Percentiles rank a stretch among this genome's conserved stretches.
These are phyloP conservation scores for Sphaerulina populicola DNA, from an alignment of 2,329 filamentous ascomycete genomes.

Conservation along the genomic window DNA sequence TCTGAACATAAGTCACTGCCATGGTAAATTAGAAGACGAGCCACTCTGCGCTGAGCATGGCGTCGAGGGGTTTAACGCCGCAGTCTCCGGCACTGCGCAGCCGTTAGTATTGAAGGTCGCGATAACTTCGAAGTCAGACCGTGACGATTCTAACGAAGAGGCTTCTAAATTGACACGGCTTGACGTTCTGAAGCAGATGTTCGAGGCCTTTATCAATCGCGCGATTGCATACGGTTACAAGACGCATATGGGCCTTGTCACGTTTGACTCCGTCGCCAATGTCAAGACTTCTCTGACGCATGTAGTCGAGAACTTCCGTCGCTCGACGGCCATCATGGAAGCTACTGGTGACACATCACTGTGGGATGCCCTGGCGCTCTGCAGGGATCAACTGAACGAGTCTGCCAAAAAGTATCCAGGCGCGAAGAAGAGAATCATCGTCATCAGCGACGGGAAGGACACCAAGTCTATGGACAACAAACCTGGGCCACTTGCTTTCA, in stretches of 20 bases:
- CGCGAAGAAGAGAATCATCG: conserved; percentile 34
- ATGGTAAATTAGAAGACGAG: conserved; percentile 21
- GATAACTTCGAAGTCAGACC: not conserved
- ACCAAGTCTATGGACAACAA: conserved; percentile 27
- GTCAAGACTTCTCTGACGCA: conserved; percentile 29
- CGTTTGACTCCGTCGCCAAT: conserved; percentile 26
- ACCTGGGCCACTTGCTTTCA: conserved; percentile 22
- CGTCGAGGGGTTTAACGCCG: not conserved
- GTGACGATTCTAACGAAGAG: not conserved
- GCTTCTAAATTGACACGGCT: conserved; percentile 20
- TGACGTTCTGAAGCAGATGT: conserved; percentile 35
- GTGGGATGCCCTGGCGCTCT: conserved; percentile 34
- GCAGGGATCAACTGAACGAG: conserved; percentile 29
- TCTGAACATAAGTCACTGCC: conserved; percentile 17
- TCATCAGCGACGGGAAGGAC: conserved; percentile 34
- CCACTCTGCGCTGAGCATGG: conserved; percentile 6
- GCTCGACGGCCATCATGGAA: conserved; percentile 28
- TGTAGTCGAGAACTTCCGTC: conserved; percentile 34
- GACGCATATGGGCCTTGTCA: conserved; percentile 33
- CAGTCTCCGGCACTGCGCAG: not conserved
- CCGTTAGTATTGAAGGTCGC: conserved; percentile 23
- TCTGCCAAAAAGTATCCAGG: conserved; percentile 29
- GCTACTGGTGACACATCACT: conserved; percentile 32
- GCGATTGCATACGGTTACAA: conserved; percentile 34
- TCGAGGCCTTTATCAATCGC: conserved; percentile 34